Conservation (phyloP, 257 asterid species). For the Anisodus tanguticus region DNA sequence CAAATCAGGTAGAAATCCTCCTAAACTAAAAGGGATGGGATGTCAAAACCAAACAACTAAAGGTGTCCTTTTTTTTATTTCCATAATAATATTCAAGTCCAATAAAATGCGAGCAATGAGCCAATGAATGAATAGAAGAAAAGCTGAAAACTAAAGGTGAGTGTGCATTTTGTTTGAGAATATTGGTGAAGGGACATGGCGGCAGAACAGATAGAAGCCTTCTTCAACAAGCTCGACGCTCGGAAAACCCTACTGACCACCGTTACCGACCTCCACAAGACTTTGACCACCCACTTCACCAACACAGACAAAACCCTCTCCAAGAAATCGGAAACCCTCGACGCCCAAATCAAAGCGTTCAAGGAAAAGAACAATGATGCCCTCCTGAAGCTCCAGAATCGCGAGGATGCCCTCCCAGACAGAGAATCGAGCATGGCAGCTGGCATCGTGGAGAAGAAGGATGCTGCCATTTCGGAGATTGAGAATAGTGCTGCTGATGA, state of each 20-base stretch:
- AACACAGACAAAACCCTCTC: slow-evolving; percentile 20
- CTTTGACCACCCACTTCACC: slow-evolving; percentile 36
- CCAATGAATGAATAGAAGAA: too few species aligned
- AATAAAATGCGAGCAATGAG: too few species aligned
- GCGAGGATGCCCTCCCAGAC: slow-evolving; percentile 31
- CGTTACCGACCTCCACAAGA: slow-evolving; percentile 35
- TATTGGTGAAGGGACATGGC: too few species aligned
- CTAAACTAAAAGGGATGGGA: too few species aligned
- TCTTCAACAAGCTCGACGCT: slow-evolving; percentile 35
- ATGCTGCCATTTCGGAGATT: slow-evolving; percentile 30
- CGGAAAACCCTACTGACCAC: slow-evolving; percentile 29
- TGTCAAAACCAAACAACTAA: too few species aligned
- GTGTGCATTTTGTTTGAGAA: too few species aligned
- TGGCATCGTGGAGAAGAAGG: slow-evolving; percentile 30
- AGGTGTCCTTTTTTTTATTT: too few species aligned
- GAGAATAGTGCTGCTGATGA: not conserved
- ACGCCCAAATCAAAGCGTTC: not conserved
- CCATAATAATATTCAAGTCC: too few species aligned
- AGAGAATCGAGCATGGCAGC: slow-evolving; percentile 28
- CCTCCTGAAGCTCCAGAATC: slow-evolving; percentile 21
- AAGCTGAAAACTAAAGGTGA: too few species aligned
- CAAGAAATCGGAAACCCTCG: slow-evolving; percentile 37
- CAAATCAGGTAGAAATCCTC: too few species aligned
- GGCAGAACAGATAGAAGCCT: slow-evolving; percentile 21
- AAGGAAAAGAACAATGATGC: slow-evolving; percentile 17